A percentile compares a stretch with the other conserved stretches of the same genome.
Evolutionary conservation across 345 rosid species (phyloP).

Genomic region (Abelmoschus esculentus): DNA sequence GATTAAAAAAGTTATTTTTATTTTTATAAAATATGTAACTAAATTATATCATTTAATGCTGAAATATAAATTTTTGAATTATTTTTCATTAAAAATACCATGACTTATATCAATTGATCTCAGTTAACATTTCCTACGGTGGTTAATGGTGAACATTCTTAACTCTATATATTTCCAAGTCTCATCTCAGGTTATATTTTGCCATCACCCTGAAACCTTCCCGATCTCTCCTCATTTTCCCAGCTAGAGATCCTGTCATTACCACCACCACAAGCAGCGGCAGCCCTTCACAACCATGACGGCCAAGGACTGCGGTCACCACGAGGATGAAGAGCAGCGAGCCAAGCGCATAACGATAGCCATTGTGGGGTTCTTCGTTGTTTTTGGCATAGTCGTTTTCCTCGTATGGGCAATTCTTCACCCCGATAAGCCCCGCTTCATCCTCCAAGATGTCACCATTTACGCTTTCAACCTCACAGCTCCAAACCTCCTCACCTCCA

Average conservation of each 20-base stretch:
- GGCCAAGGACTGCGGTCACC: conserved; percentile 30
- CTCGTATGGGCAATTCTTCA: conserved; percentile 46
- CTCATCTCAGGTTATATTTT: background rate
- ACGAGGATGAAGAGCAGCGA: conserved; percentile 11
- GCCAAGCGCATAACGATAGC: conserved; percentile 17
- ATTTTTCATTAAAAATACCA: too few relatives aligned
- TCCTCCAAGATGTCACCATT: conserved; percentile 62
- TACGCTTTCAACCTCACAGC: conserved; percentile 43
- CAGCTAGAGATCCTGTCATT: background rate
- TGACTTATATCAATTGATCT: too few relatives aligned
- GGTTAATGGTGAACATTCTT: too few relatives aligned
- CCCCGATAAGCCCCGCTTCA: conserved; percentile 58
- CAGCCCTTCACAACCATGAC: conserved; percentile 18
- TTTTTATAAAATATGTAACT: background rate
- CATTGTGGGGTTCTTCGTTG: conserved; percentile 10
- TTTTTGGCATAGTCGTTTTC: conserved; percentile 30
- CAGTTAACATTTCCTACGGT: too few relatives aligned
- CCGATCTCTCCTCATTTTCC: background rate
- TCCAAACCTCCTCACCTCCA: conserved; percentile 33
- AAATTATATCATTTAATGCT: background rate
- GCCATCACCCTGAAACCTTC: background rate
- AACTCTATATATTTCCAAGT: too few relatives aligned
- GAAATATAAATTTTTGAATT: too few relatives aligned
- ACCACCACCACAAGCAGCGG: background rate
- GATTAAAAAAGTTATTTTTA: too few relatives aligned